Base-by-base conservation (phyloP, 495 filamentous ascomycete genomes). In the Talaromyces wortmannii region DNA sequence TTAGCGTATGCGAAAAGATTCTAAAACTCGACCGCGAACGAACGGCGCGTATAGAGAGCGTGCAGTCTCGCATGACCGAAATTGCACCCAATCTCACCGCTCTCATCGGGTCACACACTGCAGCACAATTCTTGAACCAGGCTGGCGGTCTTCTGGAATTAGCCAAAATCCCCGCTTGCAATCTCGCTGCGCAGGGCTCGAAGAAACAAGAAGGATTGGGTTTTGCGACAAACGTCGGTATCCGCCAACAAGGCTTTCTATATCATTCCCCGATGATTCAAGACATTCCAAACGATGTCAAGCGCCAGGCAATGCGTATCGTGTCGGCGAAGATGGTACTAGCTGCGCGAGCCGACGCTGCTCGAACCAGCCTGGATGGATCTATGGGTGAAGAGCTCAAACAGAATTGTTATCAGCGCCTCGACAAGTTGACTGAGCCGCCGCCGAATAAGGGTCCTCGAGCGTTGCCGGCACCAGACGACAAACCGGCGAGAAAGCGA, bases 361-460 rank as follows among this genome's bases (percentile, higher is more conserved):
- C 91, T n/a, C 92, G 94, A 64, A 83, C 82, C 57, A 85, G 80
- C 57, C 83, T 86, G 23, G 87, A 96, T 61, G 94, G 94, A 13
- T 87, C 88, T 7, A 81, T 84, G 31, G 94, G 94, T 55, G 85
- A 90, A 61, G 84, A 91, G n/a, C 77, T 98, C 15, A 87, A 87
- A 57, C 80, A 85, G 36, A 83, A 91, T 48, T 95, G 91, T 69
- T 81, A 90, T 15, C 84, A 91, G 56, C 88, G 92, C 3, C 73
- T 98, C n/a, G 91, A 95, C 62, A 97, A 97, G 68, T 77, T 97
- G 29, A 92, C 88, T 8, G 90, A 96, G 66, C 89, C 95, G n/a
- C 85, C 94, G 3, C 89, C 90, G 2, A 96, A 94, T 70, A 90
- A 92, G 63, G 90, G 91, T 5, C 78, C 84, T 8, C 87, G 90